phyloP scores from a whole-genome alignment of 768 basidiomycete species.

The Leccinum imitatum region DNA sequence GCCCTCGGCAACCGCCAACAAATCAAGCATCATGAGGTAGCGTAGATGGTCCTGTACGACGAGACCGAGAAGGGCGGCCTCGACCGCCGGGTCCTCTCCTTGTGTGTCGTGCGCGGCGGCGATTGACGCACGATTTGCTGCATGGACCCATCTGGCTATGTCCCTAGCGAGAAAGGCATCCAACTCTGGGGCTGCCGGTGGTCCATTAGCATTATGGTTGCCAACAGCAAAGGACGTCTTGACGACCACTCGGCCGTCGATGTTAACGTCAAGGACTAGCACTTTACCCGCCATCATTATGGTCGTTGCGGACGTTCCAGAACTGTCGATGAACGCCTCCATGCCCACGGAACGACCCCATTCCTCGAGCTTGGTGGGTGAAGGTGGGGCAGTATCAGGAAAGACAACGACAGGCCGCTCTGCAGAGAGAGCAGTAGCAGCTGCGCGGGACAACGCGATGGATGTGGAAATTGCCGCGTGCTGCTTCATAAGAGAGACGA shows the following conservation, averaged over 20 bases:
- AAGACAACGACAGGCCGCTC: constrained; percentile 22
- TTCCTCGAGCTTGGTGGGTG: constrained; percentile 44
- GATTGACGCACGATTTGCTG: constrained; percentile 35
- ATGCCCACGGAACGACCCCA: constrained; percentile 69
- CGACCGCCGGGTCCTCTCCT: constrained; percentile 47
- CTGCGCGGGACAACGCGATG: constrained; percentile 25
- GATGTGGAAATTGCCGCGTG: constrained; percentile 44
- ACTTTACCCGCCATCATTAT: constrained; percentile 76
- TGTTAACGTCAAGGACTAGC: constrained; percentile 76
- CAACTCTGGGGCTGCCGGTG: constrained; percentile 44
- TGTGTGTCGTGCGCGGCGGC: constrained; percentile 29
- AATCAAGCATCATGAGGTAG: constrained; percentile 73
- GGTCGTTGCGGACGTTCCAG: constrained; percentile 44
- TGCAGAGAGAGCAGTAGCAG: constrained; percentile 22
- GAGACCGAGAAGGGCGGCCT: constrained; percentile 50
- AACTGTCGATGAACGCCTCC: constrained; percentile 71
- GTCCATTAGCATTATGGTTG: constrained; percentile 44
- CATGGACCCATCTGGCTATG: constrained; percentile 56
- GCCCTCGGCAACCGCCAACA: constrained; percentile 53
- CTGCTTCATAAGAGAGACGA: constrained; percentile 67
- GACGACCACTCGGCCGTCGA: constrained; percentile 48
- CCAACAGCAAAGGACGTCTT: constrained; percentile 72
- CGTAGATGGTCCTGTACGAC: constrained; percentile 54
- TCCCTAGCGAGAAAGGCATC: constrained; percentile 61
- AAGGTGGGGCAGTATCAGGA: constrained; percentile 30